Conservation (phyloP, 352 stramenopile species). For the Phytophthora citrophthora region DNA sequence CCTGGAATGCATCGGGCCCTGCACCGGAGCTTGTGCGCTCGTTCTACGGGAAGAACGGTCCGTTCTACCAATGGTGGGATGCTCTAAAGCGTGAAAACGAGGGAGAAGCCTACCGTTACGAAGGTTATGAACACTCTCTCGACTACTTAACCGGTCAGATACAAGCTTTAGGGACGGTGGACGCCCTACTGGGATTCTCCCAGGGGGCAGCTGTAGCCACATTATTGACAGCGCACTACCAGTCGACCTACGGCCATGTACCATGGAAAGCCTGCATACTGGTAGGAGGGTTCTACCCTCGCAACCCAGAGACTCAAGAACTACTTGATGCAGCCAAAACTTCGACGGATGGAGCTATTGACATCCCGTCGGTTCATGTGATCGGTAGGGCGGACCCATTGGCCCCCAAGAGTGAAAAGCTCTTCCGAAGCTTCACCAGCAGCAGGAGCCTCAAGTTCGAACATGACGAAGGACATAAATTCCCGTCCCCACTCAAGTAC, state of each 20-base stretch:
- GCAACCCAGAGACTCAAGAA: constrained; percentile 50
- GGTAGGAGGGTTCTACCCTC: constrained; percentile 69
- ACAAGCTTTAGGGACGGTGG: constrained; percentile 55
- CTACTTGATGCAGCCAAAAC: constrained; percentile 51
- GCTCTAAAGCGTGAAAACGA: constrained; percentile 42
- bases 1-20: constrained; percentile 61
- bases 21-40: constrained; percentile 65
- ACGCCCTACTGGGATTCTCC: constrained; percentile 79
- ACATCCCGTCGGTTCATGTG: constrained; percentile 74
- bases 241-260: constrained; percentile 36
- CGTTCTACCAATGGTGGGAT: constrained; percentile 87
- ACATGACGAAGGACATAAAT: constrained; percentile 85
- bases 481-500: constrained; percentile 55
- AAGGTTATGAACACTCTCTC: constrained; percentile 70
- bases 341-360: constrained; percentile 41
- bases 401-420: constrained; percentile 50
- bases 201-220: constrained; percentile 66
- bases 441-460: constrained; percentile 50
- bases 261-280: constrained; percentile 72
- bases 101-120: constrained; percentile 50
- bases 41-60: constrained; percentile 59
- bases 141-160: constrained; percentile 58
- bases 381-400: constrained; percentile 59
- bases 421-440: constrained; percentile 52
- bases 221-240: constrained; percentile 72